A percentile compares a stretch with the other conserved stretches of the same genome.
These are phyloP conservation scores for Teratosphaeria epicoccoides DNA, from an alignment of 2,329 filamentous ascomycete species.

Conservation along the genomic window DNA sequence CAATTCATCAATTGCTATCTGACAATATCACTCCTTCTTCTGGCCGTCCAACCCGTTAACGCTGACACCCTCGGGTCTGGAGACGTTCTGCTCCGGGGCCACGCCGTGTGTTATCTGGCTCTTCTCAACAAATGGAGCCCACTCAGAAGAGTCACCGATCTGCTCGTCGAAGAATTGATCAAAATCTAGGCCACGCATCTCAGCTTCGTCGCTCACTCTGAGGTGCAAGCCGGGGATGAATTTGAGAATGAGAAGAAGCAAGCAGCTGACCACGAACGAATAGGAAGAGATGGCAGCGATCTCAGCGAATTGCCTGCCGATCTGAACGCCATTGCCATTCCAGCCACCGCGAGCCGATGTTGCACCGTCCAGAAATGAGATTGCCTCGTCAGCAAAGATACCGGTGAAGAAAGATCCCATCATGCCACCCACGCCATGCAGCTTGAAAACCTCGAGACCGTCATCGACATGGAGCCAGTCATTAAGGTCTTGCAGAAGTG, in stretches of 20 bases:
- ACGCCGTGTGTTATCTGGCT: constrained; percentile 5
- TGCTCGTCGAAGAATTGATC: constrained; percentile 49
- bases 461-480: constrained; percentile 47
- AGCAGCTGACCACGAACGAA: constrained; percentile 42
- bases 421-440: constrained; percentile 49
- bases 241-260: constrained; percentile 43
- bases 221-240: constrained; percentile 45
- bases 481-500: constrained; percentile 41
- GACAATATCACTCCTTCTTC: neutral
- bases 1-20: neutral
- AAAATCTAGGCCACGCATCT: constrained; percentile 45
- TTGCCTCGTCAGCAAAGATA: constrained; percentile 42
- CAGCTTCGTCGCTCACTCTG: constrained; percentile 44
- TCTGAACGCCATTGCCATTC: constrained; percentile 46
- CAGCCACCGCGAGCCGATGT: constrained; percentile 40
- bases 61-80: neutral
- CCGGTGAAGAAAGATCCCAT: constrained; percentile 48
- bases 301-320: constrained; percentile 47
- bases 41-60: neutral
- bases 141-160: constrained; percentile 32
- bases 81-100: neutral
- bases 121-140: constrained; percentile 2
- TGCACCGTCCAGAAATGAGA: constrained; percentile 41
- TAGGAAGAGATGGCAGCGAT: constrained; percentile 44
- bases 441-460: constrained; percentile 50